Base-by-base conservation (phyloP, 202 grass and related monocot genomes). In the Cymbopogon flexuosus region DNA sequence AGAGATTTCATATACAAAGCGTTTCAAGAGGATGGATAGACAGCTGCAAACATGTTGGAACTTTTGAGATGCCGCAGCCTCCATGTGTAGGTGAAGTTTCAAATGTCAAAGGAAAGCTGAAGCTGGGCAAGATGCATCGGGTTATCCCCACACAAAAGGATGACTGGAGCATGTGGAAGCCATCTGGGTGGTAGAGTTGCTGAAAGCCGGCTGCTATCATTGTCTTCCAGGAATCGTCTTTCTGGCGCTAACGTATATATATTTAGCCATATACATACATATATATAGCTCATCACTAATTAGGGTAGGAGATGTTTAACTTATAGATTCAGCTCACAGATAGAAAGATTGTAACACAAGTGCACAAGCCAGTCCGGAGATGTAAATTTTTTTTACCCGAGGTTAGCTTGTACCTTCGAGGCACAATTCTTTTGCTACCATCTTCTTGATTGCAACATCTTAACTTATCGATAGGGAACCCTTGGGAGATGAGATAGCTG, bases 1-100 rank as follows among this genome's bases (percentile, higher is more conserved):
- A 93, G 78, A 58, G 95, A 98, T 76, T 98, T 98, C 73, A 87
- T 98, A 72, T 93, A 87, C 88, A 98, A 84, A 79, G 90, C 88
- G 0, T 94, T 98, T 81, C 82, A 85, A 80, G 95, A 93, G 70
- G 92, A 94, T 45, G 47, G 43, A 22, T 75, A 81, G 75, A 68
- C 51, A 76, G 85, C 65, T 93, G 54, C 88, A 78, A 37, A 56
- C n/a, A 68, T 2, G 30, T 46, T 5, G 10, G 62, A 41, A 59
- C 54, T 65, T 72, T 33, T 40, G 74, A 73, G 70, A 18, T 46
- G 30, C 11, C 13, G 57, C 65, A 64, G 60, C 56, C 68, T 85
- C 40, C 21, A 40, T 5, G 59, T 69, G 61, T 21, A 79, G 42
- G 69, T 75, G 73, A 72, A 76, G 41, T 33, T 80, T 65, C 33